Evolutionary conservation across 331 rosid species (phyloP).

Genomic region (Erythrophleum ivorense): DNA sequence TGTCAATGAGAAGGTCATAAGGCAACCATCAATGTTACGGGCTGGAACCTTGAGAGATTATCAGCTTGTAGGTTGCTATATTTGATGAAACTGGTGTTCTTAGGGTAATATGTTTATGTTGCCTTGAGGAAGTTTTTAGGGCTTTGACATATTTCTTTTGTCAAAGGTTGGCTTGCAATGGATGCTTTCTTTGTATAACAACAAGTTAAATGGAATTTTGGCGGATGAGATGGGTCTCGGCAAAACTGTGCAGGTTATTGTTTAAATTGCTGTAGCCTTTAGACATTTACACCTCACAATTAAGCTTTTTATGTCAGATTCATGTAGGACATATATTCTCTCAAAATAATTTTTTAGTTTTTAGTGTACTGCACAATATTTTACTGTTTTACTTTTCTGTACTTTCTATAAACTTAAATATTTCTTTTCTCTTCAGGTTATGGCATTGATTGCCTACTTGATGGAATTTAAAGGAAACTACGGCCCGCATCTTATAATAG

Average conservation of each 20-base stretch:
- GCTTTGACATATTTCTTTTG: slow-evolving; percentile 26
- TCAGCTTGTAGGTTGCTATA: slow-evolving; percentile 85
- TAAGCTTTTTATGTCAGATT: slow-evolving; percentile 27
- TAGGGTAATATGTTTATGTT: slow-evolving; percentile 18
- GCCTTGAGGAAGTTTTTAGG: slow-evolving; percentile 26
- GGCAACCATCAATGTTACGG: slow-evolving; percentile 94
- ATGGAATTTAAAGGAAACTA: slow-evolving; percentile 99
- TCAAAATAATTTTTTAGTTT: not conserved
- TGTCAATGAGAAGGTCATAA: slow-evolving; percentile 78
- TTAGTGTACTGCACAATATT: slow-evolving; percentile 22
- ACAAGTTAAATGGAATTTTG: slow-evolving; percentile 94
- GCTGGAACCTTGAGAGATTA: slow-evolving; percentile 98
- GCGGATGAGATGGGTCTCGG: slow-evolving; percentile 99
- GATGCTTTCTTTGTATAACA: slow-evolving; percentile 99
- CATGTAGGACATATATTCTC: slow-evolving; percentile 22
- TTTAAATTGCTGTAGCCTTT: slow-evolving; percentile 13
- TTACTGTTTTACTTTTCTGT: slow-evolving; percentile 10
- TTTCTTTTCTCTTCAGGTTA: slow-evolving; percentile 63
- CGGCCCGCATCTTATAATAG: slow-evolving; percentile 99
- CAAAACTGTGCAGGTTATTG: slow-evolving; percentile 88
- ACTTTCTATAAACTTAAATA: slow-evolving; percentile 5
- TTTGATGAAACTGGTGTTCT: slow-evolving; percentile 17
- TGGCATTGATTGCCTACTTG: slow-evolving; percentile 99
- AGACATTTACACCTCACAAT: slow-evolving; percentile 25
- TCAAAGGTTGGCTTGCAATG: slow-evolving; percentile 96